These are phyloP conservation scores for Carex parvula DNA, from an alignment of 176 grass and related monocot genomes.

Conservation along the genomic window DNA sequence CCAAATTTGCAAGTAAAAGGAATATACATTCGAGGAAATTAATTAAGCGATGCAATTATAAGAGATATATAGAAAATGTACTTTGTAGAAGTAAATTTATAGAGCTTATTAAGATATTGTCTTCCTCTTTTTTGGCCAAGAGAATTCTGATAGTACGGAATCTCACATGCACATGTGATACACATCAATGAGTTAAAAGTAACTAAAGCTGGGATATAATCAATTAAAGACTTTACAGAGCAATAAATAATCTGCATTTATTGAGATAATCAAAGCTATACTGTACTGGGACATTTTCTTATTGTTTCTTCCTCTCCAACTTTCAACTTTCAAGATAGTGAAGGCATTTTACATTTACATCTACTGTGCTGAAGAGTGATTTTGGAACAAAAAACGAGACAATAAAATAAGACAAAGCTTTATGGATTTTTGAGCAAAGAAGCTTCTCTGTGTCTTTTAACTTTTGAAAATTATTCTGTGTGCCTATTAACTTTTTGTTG, in stretches of 20 bases:
- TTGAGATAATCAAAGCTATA: constrained; percentile 8
- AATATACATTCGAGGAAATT: neutral
- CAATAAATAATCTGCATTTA: constrained; percentile 15
- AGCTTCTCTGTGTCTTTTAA: constrained; percentile 10
- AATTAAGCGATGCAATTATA: neutral
- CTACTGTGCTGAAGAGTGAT: neutral
- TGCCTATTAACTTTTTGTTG: neutral
- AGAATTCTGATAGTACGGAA: neutral
- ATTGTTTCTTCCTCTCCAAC: neutral
- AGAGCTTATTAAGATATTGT: neutral
- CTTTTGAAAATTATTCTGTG: constrained; percentile 12
- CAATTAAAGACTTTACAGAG: constrained; percentile 8
- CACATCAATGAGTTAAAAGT: neutral
- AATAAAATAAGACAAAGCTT: constrained; percentile 20
- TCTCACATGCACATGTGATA: neutral
- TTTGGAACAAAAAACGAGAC: constrained; percentile 21
- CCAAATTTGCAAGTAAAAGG: neutral
- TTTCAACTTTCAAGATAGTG: neutral
- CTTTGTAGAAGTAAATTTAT: neutral
- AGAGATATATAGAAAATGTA: neutral
- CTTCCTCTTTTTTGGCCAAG: neutral
- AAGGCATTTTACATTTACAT: constrained; percentile 5
- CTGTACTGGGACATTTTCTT: neutral
- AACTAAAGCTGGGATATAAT: neutral
- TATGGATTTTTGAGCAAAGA: constrained; percentile 19